These are phyloP conservation scores for Capsicum pubescens DNA, from an alignment of 257 asterid genomes.

Conservation along the genomic window DNA sequence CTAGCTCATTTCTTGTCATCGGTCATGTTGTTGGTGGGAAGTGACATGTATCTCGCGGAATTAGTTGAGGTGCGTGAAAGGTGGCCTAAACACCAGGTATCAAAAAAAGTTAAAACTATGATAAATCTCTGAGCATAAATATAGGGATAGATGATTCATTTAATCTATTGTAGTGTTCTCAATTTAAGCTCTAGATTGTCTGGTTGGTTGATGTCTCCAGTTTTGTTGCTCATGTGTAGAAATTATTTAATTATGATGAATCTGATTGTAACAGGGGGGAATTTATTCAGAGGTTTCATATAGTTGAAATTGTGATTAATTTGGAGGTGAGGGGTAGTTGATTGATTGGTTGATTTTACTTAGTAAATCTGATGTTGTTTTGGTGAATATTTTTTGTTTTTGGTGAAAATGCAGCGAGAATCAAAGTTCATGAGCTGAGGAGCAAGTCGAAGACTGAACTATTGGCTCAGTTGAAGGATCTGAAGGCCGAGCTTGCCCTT, in stretches of 20 bases:
- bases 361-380: not conserved
- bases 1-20: too few species aligned
- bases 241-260: not conserved
- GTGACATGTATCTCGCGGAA: too few species aligned
- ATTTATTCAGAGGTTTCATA: not conserved
- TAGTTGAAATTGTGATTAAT: not conserved
- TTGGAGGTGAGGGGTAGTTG: not conserved
- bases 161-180: not conserved
- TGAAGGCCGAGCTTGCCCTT: slow-evolving; percentile 60
- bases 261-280: not conserved
- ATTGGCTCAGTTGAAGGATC: slow-evolving; percentile 56
- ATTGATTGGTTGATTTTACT: not conserved
- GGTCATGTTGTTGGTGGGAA: too few species aligned
- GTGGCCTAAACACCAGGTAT: too few species aligned
- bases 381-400: slow-evolving; percentile 18
- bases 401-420: slow-evolving; percentile 50
- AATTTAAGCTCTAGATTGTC: not conserved
- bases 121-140: too few species aligned
- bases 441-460: slow-evolving; percentile 59
- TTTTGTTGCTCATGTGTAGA: not conserved
- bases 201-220: not conserved
- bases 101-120: too few species aligned
- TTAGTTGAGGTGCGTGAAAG: too few species aligned
- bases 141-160: too few species aligned
- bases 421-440: slow-evolving; percentile 73